Evolutionary conservation across 805 yeast genomes (phyloP), one percentile per base, ranked within the genome.

Genomic region (Saccharomycopsis fibuligera): DNA sequence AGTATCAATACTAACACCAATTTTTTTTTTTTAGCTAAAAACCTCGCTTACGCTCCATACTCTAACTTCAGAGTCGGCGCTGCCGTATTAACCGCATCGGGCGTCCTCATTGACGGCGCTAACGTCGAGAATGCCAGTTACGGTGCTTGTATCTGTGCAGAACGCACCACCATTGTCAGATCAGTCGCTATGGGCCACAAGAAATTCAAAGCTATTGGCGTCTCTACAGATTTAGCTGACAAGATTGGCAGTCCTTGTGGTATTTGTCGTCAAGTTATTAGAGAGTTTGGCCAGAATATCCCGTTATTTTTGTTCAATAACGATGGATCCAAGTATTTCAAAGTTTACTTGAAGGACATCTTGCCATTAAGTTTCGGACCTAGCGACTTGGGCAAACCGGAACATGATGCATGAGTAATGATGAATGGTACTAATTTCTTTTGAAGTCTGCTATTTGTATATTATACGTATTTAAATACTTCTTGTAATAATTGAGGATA

Each of bases 71-170:
- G 87, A 44, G 99, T 91, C 2, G 98, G 98, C 0, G 86, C 95
- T 47, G 76, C 82, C 2, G 58, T 91, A 1, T 59, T 86, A 22
- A 71, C 87, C 1, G 62, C 60, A 0, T 60, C 68, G 6, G 84
- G 78, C 2, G 66, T 67, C 17, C 69, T 61, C 38, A 66, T 50
- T 17, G 60, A 66, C 10, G 99, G 98, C 3, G 95, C 95, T 36
- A 91, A 91, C 57, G 80, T 93, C 24, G 99, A 91, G 62, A 93
- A 91, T 62, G 98, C 97, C 2, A 79, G 93, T 43, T 90, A 86
- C 60, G 95, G 87, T 1, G 90, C 79, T 2, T 73, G 80, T 1
- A 76, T 83, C 22, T 85, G 95, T 62, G 95, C 95, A 0, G 95
- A 85, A 58, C 67, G 89, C 36, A 73, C 83, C 0, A 81, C 91